Percentiles rank a stretch among this genome's conserved stretches.
These are phyloP conservation scores for Garcia nutans DNA, from an alignment of 345 rosid genomes.

Conservation along the genomic window DNA sequence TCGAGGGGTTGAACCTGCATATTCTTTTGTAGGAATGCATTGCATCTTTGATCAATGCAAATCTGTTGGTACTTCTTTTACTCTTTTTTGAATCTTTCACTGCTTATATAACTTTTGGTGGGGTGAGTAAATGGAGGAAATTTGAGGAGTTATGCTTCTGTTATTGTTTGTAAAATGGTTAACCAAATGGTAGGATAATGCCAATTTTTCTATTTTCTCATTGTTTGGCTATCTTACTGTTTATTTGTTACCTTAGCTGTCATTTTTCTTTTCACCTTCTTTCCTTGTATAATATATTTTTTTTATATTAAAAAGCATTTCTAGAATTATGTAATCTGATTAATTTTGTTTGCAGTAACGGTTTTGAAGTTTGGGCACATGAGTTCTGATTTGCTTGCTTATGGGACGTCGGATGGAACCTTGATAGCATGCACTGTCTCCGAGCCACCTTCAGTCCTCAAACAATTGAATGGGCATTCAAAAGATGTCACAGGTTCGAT, in stretches of 20 bases:
- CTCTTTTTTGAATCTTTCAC: not conserved
- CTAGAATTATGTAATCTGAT: slow-evolving; percentile 17
- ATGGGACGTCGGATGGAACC: slow-evolving; percentile 93
- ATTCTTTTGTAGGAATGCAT: slow-evolving; percentile 97
- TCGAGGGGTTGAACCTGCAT: slow-evolving; percentile 69
- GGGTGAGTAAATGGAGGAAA: not conserved
- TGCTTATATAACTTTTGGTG: not conserved
- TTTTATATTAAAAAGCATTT: slow-evolving; percentile 11
- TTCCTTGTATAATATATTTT: not conserved
- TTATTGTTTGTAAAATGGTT: not conserved
- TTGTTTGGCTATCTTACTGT: not conserved
- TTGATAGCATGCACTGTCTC: slow-evolving; percentile 77
- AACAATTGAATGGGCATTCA: slow-evolving; percentile 67
- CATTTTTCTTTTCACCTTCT: slow-evolving; percentile 2
- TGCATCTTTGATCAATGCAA: slow-evolving; percentile 95
- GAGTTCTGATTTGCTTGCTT: slow-evolving; percentile 95
- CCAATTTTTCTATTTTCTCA: not conserved
- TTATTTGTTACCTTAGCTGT: not conserved
- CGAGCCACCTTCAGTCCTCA: slow-evolving; percentile 66
- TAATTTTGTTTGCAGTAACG: slow-evolving; percentile 59
- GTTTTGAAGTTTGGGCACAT: slow-evolving; percentile 93
- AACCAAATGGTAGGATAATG: too few relatives aligned
- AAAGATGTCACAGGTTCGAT: slow-evolving; percentile 99
- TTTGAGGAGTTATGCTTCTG: not conserved
- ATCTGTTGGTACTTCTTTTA: slow-evolving; percentile 61